These are phyloP conservation scores for Backusella parvicylindrica DNA, from an alignment of 192 early-diverging fungal genomes.

Conservation along the genomic window DNA sequence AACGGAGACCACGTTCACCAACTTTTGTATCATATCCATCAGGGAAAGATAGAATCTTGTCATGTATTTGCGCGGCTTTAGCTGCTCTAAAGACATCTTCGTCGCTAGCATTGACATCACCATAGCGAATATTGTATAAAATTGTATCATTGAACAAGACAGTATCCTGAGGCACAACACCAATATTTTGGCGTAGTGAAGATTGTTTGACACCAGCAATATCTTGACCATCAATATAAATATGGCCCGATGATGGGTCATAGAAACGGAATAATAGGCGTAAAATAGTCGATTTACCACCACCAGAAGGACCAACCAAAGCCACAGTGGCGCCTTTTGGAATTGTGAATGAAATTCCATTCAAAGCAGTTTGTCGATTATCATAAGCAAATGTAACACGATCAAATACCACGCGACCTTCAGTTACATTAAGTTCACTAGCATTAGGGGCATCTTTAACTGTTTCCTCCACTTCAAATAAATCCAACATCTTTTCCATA, in stretches of 20 bases:
- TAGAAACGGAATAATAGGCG: constrained; percentile 88
- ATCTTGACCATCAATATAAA: constrained; percentile 85
- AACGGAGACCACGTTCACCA: constrained; percentile 67
- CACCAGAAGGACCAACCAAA: constrained; percentile 73
- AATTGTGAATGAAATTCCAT: constrained; percentile 65
- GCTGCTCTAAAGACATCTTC: constrained; percentile 71
- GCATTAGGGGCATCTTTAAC: constrained; percentile 66
- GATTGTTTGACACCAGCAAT: constrained; percentile 60
- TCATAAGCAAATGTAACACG: constrained; percentile 75
- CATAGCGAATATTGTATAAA: constrained; percentile 91
- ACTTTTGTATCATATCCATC: constrained; percentile 64
- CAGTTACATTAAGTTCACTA: constrained; percentile 41
- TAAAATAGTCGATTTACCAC: constrained; percentile 76
- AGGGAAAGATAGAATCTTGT: constrained; percentile 70
- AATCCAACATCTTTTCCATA: constrained; percentile 95
- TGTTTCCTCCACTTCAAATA: constrained; percentile 62
- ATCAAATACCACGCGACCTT: constrained; percentile 64
- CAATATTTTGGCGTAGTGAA: constrained; percentile 76
- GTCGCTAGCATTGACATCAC: constrained; percentile 59
- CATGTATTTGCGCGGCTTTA: constrained; percentile 76
- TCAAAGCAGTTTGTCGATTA: constrained; percentile 61
- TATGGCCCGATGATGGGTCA: constrained; percentile 73
- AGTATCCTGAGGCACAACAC: constrained; percentile 93
- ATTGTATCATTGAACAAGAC: constrained; percentile 96
- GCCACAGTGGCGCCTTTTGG: constrained; percentile 71